Conservation (phyloP, 2,329 filamentous ascomycete genomes). For the Intubia oerlemansii region DNA sequence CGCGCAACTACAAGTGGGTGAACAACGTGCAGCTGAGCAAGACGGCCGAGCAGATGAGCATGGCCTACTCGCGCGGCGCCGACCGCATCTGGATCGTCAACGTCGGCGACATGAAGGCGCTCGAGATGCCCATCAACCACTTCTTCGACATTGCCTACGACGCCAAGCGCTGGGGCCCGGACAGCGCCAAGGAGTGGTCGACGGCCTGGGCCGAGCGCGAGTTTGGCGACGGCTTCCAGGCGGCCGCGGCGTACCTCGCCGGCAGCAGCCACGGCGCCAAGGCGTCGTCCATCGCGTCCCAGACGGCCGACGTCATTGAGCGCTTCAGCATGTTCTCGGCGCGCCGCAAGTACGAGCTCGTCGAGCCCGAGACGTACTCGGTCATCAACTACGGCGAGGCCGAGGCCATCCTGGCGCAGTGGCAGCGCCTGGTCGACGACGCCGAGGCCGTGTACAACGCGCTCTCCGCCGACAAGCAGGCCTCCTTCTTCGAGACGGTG, state of each 20-base stretch:
- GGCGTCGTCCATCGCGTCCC: too few relatives aligned
- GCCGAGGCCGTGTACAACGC: conserved; percentile 34
- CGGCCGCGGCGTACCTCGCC: conserved; percentile 10
- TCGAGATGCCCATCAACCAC: conserved; percentile 43
- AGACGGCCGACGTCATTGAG: conserved; percentile 29
- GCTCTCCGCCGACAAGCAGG: conserved; percentile 24
- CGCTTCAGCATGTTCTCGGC: conserved; percentile 33
- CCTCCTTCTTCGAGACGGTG: conserved; percentile 42
- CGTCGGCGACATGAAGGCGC: conserved; percentile 45
- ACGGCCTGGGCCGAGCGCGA: conserved; percentile 28
- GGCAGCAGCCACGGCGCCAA: conserved; percentile 21
- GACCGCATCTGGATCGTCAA: conserved; percentile 46
- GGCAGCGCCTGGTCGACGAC: conserved; percentile 27
- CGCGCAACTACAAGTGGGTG: conserved; percentile 34
- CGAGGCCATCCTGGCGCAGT: conserved; percentile 31
- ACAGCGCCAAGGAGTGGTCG: conserved; percentile 34
- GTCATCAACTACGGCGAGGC: conserved; percentile 44
- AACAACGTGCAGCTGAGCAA: conserved; percentile 42
- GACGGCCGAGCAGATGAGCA: conserved; percentile 36
- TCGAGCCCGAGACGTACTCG: conserved; percentile 36
- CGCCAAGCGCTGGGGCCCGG: conserved; percentile 28
- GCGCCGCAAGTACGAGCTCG: conserved; percentile 39
- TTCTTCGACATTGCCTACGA: conserved; percentile 50
- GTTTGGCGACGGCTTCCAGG: conserved; percentile 26
- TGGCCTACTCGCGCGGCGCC: conserved; percentile 35